Conservation (phyloP, 2,329 filamentous ascomycete species). For the Epicoccum nigrum region DNA sequence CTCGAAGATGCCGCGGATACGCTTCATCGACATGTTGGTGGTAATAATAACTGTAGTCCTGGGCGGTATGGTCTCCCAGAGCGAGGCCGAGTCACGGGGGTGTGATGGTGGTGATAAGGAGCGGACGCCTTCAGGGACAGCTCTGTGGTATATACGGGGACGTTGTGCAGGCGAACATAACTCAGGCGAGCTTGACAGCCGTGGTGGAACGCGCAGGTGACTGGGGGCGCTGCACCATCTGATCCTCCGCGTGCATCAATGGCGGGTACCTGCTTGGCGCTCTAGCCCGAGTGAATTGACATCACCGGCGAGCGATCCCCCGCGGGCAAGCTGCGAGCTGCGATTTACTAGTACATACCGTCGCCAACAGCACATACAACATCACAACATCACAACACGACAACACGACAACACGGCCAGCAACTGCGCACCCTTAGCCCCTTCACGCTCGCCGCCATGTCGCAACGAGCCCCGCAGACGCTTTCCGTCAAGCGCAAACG, state of each 20-base stretch:
- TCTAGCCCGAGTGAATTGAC: constrained; percentile 10
- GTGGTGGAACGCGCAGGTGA: constrained; percentile 27
- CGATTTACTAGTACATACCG: too few relatives aligned
- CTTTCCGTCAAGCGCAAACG: constrained; percentile 60
- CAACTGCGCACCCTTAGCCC: background rate
- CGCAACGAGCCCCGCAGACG: constrained; percentile 33
- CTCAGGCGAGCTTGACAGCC: constrained; percentile 17
- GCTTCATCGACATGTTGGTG: constrained; percentile 41
- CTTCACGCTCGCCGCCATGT: background rate
- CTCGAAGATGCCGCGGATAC: constrained; percentile 41
- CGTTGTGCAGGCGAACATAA: constrained; percentile 28
- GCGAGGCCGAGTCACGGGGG: constrained; percentile 16
- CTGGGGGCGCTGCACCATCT: constrained; percentile 8
- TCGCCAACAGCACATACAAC: too few relatives aligned
- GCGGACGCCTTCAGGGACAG: constrained; percentile 11
- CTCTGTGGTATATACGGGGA: background rate
- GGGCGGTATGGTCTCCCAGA: background rate
- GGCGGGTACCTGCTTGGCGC: constrained; percentile 15
- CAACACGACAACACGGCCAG: background rate
- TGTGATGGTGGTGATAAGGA: constrained; percentile 16
- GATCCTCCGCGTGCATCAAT: background rate
- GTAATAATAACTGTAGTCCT: background rate
- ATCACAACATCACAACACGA: background rate
- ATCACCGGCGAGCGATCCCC: constrained; percentile 16
- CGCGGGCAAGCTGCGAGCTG: constrained; percentile 19